phyloP scores from a whole-genome alignment of 352 stramenopile genomes.

The Phytophthora pistaciae region DNA sequence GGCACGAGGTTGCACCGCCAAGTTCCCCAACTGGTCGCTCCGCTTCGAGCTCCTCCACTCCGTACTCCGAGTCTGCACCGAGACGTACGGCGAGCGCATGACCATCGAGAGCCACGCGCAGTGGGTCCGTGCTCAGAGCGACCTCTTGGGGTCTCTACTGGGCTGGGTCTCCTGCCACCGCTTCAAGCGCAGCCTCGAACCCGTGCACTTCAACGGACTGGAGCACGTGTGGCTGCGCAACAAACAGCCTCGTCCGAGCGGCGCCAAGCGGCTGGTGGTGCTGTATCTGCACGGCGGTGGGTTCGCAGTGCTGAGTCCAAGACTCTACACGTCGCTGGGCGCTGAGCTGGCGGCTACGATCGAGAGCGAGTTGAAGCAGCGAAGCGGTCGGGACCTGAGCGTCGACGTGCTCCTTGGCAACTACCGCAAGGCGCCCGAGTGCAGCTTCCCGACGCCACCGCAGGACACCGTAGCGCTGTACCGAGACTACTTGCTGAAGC shows the following conservation, averaged over 20 bases:
- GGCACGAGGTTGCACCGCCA: conserved; percentile 24
- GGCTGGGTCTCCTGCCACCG: conserved; percentile 28
- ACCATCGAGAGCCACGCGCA: conserved; percentile 20
- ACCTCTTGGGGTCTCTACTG: conserved; percentile 29
- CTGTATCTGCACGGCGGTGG: conserved; percentile 59
- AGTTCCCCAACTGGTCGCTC: conserved; percentile 49
- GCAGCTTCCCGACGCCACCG: conserved; percentile 43
- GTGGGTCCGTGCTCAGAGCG: conserved; percentile 32
- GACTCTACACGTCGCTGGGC: conserved; percentile 46
- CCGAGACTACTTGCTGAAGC: conserved; percentile 42
- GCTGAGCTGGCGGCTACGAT: conserved; percentile 30
- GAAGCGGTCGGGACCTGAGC: background rate
- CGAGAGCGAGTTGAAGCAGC: conserved; percentile 24
- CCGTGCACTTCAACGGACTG: conserved; percentile 45
- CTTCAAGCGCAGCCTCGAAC: conserved; percentile 27
- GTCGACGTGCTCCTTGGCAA: conserved; percentile 58
- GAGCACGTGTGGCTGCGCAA: conserved; percentile 55
- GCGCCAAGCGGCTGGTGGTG: conserved; percentile 38
- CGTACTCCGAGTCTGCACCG: conserved; percentile 22
- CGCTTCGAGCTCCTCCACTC: conserved; percentile 41
- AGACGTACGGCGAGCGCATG: conserved; percentile 26
- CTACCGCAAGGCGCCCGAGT: conserved; percentile 62
- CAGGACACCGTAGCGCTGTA: conserved; percentile 51
- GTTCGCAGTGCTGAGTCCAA: conserved; percentile 48
- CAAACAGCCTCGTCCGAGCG: background rate